Evolutionary conservation across 306 rosid species (phyloP), one percentile per base, ranked within the genome.

Genomic region (Hippophae rhamnoides): DNA sequence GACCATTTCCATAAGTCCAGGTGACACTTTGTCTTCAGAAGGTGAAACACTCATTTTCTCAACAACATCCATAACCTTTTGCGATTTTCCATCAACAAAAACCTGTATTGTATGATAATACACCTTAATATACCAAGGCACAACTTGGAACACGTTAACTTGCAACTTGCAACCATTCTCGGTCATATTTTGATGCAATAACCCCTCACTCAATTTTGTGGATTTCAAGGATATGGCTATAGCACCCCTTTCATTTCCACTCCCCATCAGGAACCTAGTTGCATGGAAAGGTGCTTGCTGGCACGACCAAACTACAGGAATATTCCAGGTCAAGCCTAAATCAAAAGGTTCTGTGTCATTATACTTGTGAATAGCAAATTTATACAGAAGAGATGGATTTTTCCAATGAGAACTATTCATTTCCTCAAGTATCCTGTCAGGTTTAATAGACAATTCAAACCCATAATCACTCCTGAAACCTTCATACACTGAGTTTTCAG

Each of bases 81-180:
- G 85, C 57, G 71, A 80, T 63, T 53, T 55, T 58, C 70, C 89
- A 77, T 92, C 79, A 51, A 92, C 83, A 68, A 76, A 82, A 60
- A 92, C 62, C 46, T 62, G 82, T 66, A 83, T 62, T 49, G 95
- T 86, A 66, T 88, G 96, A 76, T 71, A 92, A 72, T 88, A 92
- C 44, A 85, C 99, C 82, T 88, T 92, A 56, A 88, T 71, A 65
- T 92, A 92, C 97, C 97, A 92, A 63, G 99, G 99, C 68, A 92
- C 97, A 68, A 92, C 86, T 78, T 92, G 99, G 69, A 92, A 89
- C 56, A 92, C 72, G 72, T 81, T 65, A 27, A 88, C 95, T 67
- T 84, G 84, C 65, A 92, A 79, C 42, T 62, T 74, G 82, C 94
- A 92, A 57, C 63, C 74, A 54, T 71, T 88, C 69, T 71, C 71